A percentile compares a stretch with the other conserved stretches of the same genome.
Evolutionary conservation across 257 asterid genomes (phyloP).

Genomic region (Pogostemon cablin): DNA sequence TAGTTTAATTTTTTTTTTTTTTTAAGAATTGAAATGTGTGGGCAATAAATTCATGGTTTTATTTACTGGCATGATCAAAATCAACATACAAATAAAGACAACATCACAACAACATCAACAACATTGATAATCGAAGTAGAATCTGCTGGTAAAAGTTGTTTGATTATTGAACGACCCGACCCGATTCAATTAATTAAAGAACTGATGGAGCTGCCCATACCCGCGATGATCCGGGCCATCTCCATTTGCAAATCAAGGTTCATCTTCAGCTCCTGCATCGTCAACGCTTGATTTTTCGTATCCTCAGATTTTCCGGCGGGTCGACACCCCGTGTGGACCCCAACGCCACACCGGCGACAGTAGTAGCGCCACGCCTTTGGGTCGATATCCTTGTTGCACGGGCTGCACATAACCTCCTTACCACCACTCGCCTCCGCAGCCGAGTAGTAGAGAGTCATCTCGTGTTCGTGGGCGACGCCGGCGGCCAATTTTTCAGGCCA

Average conservation of each 20-base stretch:
- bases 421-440: conserved; percentile 26
- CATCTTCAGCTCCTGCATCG: not conserved
- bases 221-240: conserved; percentile 10
- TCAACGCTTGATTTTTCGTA: not conserved
- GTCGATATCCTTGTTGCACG: conserved; percentile 42
- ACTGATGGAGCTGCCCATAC: not conserved
- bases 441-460: conserved; percentile 42
- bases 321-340: conserved; percentile 52
- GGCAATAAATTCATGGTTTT: too few relatives aligned
- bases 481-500: conserved; percentile 41
- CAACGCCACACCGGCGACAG: conserved; percentile 56
- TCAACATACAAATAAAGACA: too few relatives aligned
- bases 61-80: too few relatives aligned
- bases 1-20: too few relatives aligned
- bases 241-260: conserved; percentile 3
- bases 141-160: too few relatives aligned
- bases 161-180: too few relatives aligned
- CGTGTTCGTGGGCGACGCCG: conserved; percentile 47
- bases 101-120: too few relatives aligned
- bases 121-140: too few relatives aligned
- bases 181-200: not conserved
- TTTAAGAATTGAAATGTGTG: too few relatives aligned
- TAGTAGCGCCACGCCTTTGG: conserved; percentile 55
- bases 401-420: conserved; percentile 25
- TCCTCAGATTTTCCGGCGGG: not conserved